A percentile compares a stretch with the other conserved stretches of the same genome.
Evolutionary conservation across 805 yeast species (phyloP).

Genomic region (Vanderwaltozyma yarrowii): DNA sequence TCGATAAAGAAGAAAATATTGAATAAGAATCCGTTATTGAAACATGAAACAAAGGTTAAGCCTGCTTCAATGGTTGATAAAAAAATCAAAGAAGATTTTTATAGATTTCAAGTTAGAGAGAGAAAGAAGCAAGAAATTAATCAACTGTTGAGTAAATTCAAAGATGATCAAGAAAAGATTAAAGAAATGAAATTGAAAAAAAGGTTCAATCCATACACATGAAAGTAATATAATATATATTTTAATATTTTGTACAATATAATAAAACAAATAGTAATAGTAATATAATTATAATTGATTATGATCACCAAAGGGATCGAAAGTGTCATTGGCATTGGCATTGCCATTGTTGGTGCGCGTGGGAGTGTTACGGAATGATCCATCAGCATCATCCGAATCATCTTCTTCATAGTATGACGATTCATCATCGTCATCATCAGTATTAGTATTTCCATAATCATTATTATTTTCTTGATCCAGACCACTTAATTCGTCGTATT

Average conservation of each 20-base stretch:
- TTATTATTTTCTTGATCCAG: slow-evolving; percentile 35
- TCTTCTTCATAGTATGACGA: slow-evolving; percentile 11
- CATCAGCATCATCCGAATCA: slow-evolving; percentile 5
- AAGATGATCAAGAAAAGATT: slow-evolving; percentile 82
- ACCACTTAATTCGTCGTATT: slow-evolving; percentile 51
- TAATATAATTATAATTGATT: slow-evolving; percentile 22
- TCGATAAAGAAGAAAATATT: slow-evolving; percentile 26
- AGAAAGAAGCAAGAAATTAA: slow-evolving; percentile 88
- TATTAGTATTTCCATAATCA: slow-evolving; percentile 31
- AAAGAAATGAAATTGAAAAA: slow-evolving; percentile 68
- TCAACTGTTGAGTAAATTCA: slow-evolving; percentile 71
- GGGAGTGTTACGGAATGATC: slow-evolving; percentile 12
- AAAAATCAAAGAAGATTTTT: slow-evolving; percentile 79
- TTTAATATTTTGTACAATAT: not conserved
- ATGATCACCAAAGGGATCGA: slow-evolving; percentile 43
- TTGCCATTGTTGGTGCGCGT: slow-evolving; percentile 12
- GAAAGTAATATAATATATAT: not conserved
- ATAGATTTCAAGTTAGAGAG: slow-evolving; percentile 92
- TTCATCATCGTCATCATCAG: slow-evolving; percentile 13
- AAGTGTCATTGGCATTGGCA: not conserved
- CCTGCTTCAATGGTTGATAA: slow-evolving; percentile 40
- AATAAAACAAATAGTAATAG: not conserved
- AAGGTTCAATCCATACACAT: slow-evolving; percentile 73
- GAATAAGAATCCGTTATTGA: slow-evolving; percentile 26
- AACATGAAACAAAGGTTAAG: slow-evolving; percentile 18